These are phyloP conservation scores for Mycena epipterygia DNA, from an alignment of 768 basidiomycete genomes.

Conservation along the genomic window DNA sequence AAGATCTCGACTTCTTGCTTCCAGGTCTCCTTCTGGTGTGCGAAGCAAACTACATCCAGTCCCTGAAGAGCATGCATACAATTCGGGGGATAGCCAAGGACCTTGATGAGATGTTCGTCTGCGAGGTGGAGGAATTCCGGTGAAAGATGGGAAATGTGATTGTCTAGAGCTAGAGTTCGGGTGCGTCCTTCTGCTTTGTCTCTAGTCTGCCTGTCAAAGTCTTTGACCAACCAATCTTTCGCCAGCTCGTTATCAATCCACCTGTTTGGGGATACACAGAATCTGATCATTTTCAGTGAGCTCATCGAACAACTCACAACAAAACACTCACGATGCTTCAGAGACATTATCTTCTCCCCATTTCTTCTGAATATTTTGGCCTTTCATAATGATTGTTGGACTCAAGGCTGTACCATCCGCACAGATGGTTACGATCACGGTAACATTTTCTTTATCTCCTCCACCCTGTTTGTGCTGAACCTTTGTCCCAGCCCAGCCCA, in stretches of 20 bases:
- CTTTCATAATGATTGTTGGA: conserved; percentile 33
- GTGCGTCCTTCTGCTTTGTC: neutral
- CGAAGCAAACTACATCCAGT: neutral
- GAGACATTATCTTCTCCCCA: conserved; percentile 34
- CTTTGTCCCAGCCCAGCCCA: neutral
- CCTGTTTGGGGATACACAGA: neutral
- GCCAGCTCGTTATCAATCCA: neutral
- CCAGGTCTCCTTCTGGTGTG: conserved; percentile 42
- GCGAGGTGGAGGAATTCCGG: neutral
- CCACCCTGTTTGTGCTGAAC: conserved; percentile 11
- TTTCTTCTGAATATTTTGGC: conserved; percentile 22
- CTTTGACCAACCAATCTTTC: neutral
- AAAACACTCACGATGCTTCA: conserved; percentile 21
- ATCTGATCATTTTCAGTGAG: neutral
- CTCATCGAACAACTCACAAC: neutral
- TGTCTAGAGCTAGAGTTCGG: neutral
- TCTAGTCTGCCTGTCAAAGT: neutral
- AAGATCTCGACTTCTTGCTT: conserved; percentile 42
- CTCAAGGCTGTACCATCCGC: conserved; percentile 24
- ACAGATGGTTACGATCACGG: conserved; percentile 31
- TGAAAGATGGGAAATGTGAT: neutral
- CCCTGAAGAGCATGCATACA: no score
- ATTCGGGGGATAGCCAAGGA: no score
- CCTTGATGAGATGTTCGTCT: neutral
- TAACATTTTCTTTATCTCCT: neutral